A percentile compares a stretch with the other conserved stretches of the same genome.
Evolutionary conservation across 1,284 basidiomycete genomes (phyloP).

Genomic region (Cryptococcus jaspeensis): DNA sequence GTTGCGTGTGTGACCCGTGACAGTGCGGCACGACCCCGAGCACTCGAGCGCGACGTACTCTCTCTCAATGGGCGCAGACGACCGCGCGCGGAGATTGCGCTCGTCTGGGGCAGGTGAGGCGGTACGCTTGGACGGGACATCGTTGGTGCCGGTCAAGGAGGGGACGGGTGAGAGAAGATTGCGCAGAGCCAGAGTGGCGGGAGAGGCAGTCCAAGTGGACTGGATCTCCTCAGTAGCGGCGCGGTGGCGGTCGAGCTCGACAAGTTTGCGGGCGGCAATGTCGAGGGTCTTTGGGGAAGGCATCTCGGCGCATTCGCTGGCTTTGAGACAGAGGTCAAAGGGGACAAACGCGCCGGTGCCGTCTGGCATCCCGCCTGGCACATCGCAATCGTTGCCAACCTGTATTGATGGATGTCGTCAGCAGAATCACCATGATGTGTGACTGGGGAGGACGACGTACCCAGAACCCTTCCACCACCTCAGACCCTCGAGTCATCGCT

Average conservation of each 20-base stretch:
- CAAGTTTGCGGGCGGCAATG: conserved; percentile 28
- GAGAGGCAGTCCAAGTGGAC: conserved; percentile 36
- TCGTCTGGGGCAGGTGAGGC: conserved; percentile 19
- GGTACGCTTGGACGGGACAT: conserved; percentile 20
- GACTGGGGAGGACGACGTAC: conserved; percentile 34
- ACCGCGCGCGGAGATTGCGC: conserved; percentile 18
- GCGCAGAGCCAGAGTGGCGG: conserved; percentile 46
- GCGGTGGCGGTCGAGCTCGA: conserved; percentile 33
- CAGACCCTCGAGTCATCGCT: conserved; percentile 67
- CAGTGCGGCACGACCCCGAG: conserved; percentile 45
- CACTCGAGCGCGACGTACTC: conserved; percentile 46
- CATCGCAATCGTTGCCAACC: conserved; percentile 51
- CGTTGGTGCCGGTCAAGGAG: conserved; percentile 8
- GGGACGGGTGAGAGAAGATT: conserved; percentile 38
- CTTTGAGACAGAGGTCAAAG: conserved; percentile 48
- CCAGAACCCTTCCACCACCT: conserved; percentile 65
- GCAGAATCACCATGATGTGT: not conserved
- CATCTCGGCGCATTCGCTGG: conserved; percentile 50
- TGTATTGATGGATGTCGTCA: not conserved
- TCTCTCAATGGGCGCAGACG: conserved; percentile 12
- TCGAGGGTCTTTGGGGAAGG: conserved; percentile 29
- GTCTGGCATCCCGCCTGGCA: conserved; percentile 44
- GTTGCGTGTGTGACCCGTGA: conserved; percentile 42
- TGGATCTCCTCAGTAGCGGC: conserved; percentile 9
- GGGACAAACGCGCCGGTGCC: conserved; percentile 33